Base-by-base conservation (phyloP, 257 asterid species). In the Nicotiana tomentosiformis region DNA sequence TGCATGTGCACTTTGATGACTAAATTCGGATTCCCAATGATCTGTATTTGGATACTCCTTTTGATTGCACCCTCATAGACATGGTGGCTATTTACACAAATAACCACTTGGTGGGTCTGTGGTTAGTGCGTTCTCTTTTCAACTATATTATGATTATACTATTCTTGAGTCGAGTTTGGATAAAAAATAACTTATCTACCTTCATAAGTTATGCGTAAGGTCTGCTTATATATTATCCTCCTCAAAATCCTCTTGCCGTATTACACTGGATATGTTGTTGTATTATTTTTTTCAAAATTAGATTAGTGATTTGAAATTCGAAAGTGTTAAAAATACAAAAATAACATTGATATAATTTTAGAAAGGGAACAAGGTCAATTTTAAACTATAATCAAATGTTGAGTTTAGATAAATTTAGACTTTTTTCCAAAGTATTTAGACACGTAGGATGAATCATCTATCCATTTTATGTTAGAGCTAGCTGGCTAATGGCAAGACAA, bases 11-110 rank as follows among this genome's bases (percentile, higher is more conserved):
- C 60, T 79, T 74, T 74, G 7, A 74, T 74, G 26, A 49, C 39
- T 74, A 74, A 43, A 23, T 74, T 79, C 37, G 55, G 72, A 39
- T 79, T 79, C 82, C 82, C 82, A 79, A 79, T 61, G 74, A 78
- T 78, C n/a, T 78, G 20, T 17, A 58, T 78, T 33, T 33, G 37
- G n/a, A 78, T 57, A 78, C 35, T 35, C 39, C 33, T 60, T 57
- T 57, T 60, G 37, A 78, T 78, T 60, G 49, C 32, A 29, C 56
- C 18, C 11, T 14, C 12, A 2, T 69, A 20, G 9, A 12, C 12
- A 2, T 61, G 35, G 8, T 79, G 8, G 33, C 16, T 61, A 17
- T 61, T 58, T 61, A 23, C 17, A 12, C 66, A 66, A 33, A 66
- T 7, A 32, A 0, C 29, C 15, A 37, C 56, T 43, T 43, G 51